phyloP scores from a whole-genome alignment of 345 rosid genomes.

The Eucalyptus tenuipes region DNA sequence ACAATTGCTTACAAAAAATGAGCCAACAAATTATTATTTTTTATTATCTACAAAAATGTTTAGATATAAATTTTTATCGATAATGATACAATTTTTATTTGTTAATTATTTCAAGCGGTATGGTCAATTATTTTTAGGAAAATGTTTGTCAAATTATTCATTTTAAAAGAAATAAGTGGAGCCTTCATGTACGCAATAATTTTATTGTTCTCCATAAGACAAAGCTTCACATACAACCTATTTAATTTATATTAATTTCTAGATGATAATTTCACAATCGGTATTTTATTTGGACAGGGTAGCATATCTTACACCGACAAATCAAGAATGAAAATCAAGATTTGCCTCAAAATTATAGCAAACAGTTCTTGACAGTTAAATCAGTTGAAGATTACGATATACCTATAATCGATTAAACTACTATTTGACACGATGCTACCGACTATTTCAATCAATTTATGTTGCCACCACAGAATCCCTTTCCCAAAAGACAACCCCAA shows the following conservation, averaged over 20 bases:
- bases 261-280: not conserved
- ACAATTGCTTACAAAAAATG: too few species aligned
- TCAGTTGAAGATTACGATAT: not conserved
- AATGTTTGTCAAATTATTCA: fast-evolving
- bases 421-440: not conserved
- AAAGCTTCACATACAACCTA: not conserved
- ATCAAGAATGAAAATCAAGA: not conserved
- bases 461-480: not conserved
- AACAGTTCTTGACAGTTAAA: not conserved
- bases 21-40: too few species aligned
- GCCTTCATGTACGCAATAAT: too few species aligned
- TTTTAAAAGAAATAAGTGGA: fast-evolving
- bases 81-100: too few species aligned
- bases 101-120: too few species aligned
- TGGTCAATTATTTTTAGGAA: fast-evolving
- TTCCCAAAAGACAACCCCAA: not conserved
- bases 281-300: not conserved
- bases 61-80: too few species aligned
- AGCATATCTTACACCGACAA: not conserved
- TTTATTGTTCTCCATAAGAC: not conserved
- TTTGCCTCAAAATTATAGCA: not conserved
- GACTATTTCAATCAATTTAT: not conserved
- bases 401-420: not conserved
- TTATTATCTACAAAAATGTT: too few species aligned
- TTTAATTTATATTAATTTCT: too few species aligned